phyloP scores from a whole-genome alignment of 2,329 filamentous ascomycete genomes.

The Scedosporium boydii region DNA sequence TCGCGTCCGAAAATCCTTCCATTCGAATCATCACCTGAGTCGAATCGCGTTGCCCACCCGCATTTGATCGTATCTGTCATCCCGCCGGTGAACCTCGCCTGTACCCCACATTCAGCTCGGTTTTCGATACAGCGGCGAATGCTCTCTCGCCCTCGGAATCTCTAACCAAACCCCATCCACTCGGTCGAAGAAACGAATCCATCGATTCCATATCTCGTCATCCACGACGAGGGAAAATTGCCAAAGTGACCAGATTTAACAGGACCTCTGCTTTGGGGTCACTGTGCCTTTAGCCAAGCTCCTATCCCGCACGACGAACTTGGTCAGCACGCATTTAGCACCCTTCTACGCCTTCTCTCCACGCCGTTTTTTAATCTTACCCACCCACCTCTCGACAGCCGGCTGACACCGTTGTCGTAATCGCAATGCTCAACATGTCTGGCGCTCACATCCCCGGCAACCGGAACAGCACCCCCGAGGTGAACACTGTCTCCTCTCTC shows the following conservation, averaged over 20 bases:
- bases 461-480: slow-evolving; percentile 95
- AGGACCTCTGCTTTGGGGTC: neutral
- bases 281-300: neutral
- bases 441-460: slow-evolving; percentile 66
- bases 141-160: neutral
- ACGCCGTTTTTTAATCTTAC: neutral
- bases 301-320: neutral
- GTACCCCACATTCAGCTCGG: neutral
- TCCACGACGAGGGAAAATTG: neutral
- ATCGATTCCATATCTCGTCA: neutral
- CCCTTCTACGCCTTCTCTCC: neutral
- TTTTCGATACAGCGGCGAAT: neutral
- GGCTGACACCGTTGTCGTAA: neutral
- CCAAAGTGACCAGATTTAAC: neutral
- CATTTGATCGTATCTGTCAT: neutral
- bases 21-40: neutral
- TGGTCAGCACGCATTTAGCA: neutral
- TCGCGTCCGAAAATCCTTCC: neutral
- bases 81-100: neutral
- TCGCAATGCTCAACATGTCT: slow-evolving; percentile 51
- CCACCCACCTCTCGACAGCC: neutral
- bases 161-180: neutral
- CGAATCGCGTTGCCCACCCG: neutral
- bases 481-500: slow-evolving; percentile 65
- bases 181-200: neutral